A percentile compares a stretch with the other conserved stretches of the same genome.
phyloP scores from a whole-genome alignment of 2,329 filamentous ascomycete genomes.

The Akanthomyces dipterigenus region DNA sequence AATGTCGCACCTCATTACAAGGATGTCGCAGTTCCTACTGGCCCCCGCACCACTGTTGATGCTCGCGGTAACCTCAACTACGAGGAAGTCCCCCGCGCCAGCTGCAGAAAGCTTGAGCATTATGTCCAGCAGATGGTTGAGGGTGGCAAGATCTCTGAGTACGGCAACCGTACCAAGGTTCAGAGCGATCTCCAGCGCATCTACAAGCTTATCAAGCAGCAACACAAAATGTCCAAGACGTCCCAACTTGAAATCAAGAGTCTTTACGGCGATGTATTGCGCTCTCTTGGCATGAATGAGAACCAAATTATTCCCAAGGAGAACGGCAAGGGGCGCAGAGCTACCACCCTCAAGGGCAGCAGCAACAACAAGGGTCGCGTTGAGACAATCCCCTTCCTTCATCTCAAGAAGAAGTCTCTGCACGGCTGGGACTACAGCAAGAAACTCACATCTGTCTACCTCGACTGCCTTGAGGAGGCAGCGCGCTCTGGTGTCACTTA shows the following conservation, averaged over 20 bases:
- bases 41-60: conserved; percentile 87
- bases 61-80: conserved; percentile 89
- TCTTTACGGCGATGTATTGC: conserved; percentile 88
- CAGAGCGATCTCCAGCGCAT: conserved; percentile 92
- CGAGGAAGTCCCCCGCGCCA: conserved; percentile 76
- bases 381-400: conserved; percentile 95
- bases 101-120: conserved; percentile 93
- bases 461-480: conserved; percentile 85
- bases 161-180: conserved; percentile 96
- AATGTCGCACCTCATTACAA: conserved; percentile 84
- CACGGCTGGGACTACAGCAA: conserved; percentile 99
- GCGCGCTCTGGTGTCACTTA: conserved; percentile 85
- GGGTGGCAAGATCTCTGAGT: conserved; percentile 96
- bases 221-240: conserved; percentile 94
- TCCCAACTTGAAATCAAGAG: conserved; percentile 95
- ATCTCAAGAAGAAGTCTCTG: conserved; percentile 87
- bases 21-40: conserved; percentile 88
- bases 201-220: conserved; percentile 97
- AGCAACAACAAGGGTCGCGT: conserved; percentile 76
- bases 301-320: conserved; percentile 92
- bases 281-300: conserved; percentile 95
- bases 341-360: conserved; percentile 39
- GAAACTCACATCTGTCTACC: conserved; percentile 88
- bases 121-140: conserved; percentile 99
- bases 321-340: conserved; percentile 59